Conservation (phyloP, 169 alveolate species). For the Plasmodium ovale region DNA sequence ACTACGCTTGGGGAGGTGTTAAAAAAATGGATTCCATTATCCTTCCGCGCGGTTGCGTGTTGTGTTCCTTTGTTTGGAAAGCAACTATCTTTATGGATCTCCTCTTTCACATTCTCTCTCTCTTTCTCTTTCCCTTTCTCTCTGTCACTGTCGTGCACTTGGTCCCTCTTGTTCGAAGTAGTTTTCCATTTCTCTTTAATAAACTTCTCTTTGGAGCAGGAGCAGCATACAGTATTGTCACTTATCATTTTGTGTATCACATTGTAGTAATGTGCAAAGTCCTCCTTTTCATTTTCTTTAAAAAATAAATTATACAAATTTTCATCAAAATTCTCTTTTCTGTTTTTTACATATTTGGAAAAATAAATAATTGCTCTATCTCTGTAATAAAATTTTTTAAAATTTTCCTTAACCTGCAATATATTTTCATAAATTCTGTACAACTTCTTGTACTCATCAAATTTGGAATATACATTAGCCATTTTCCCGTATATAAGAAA, state of each 20-base stretch:
- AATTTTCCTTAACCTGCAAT: slow-evolving; percentile 11
- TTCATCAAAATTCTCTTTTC: slow-evolving; percentile 65
- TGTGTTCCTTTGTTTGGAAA: too few species aligned
- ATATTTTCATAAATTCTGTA: slow-evolving; percentile 25
- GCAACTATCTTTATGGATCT: too few species aligned
- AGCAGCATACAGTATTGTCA: slow-evolving; percentile 44
- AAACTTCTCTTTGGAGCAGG: slow-evolving; percentile 41
- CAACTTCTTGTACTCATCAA: slow-evolving; percentile 38
- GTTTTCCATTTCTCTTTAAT: background rate
- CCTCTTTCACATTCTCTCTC: too few species aligned
- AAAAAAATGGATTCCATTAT: too few species aligned
- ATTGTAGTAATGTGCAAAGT: slow-evolving; percentile 23
- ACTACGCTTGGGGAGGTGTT: too few species aligned
- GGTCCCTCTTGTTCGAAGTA: too few species aligned
- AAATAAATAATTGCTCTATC: slow-evolving; percentile 38
- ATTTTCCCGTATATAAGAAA: slow-evolving; percentile 28
- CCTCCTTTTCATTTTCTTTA: slow-evolving; percentile 52
- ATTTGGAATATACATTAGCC: slow-evolving; percentile 27
- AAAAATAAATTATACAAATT: slow-evolving; percentile 59
- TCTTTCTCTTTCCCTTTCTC: too few species aligned
- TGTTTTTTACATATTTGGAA: slow-evolving; percentile 54
- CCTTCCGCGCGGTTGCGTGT: too few species aligned
- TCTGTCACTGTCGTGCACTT: too few species aligned
- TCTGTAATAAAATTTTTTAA: slow-evolving; percentile 36
- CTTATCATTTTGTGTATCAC: slow-evolving; percentile 36